These are phyloP conservation scores for Pseudogymnoascus sp. DNA, from an alignment of 2,329 filamentous ascomycete genomes.

Conservation along the genomic window DNA sequence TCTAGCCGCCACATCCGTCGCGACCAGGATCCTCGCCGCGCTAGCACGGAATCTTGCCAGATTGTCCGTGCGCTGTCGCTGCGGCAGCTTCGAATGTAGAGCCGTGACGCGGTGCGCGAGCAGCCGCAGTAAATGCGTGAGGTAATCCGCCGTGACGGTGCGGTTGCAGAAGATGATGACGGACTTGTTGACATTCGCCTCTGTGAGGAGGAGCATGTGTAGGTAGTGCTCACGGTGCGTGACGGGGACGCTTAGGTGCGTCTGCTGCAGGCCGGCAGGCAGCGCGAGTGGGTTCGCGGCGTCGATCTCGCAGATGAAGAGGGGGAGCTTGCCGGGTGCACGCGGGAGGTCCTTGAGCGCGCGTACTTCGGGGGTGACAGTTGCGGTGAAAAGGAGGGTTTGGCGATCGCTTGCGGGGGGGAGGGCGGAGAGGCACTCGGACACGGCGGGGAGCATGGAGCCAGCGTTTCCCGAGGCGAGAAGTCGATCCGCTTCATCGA, in stretches of 20 bases:
- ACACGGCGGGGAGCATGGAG: slow-evolving; percentile 90
- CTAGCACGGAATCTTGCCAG: slow-evolving; percentile 85
- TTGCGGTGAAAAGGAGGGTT: slow-evolving; percentile 92
- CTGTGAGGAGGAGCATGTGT: slow-evolving; percentile 78
- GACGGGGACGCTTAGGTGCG: slow-evolving; percentile 80
- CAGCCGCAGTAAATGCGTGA: slow-evolving; percentile 80
- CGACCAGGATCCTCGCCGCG: slow-evolving; percentile 83
- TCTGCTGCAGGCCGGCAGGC: slow-evolving; percentile 74
- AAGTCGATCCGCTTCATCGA: slow-evolving; percentile 92
- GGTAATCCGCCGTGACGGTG: slow-evolving; percentile 77
- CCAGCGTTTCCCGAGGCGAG: slow-evolving; percentile 67
- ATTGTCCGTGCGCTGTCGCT: slow-evolving; percentile 79
- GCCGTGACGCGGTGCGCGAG: slow-evolving; percentile 87
- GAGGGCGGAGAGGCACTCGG: slow-evolving; percentile 76
- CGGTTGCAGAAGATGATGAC: slow-evolving; percentile 94
- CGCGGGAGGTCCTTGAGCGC: slow-evolving; percentile 74
- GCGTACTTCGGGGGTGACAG: slow-evolving; percentile 85
- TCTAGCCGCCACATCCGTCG: slow-evolving; percentile 89
- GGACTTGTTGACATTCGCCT: slow-evolving; percentile 66
- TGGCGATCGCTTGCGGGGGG: slow-evolving; percentile 76
- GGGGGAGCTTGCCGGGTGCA: slow-evolving; percentile 62
- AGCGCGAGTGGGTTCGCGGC: slow-evolving; percentile 63
- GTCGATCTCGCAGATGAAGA: slow-evolving; percentile 87
- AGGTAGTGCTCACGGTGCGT: slow-evolving; percentile 94
- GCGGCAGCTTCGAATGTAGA: slow-evolving; percentile 79